Base-by-base conservation (phyloP, 2,329 filamentous ascomycete genomes). In the Exophiala lecanii-corni region DNA sequence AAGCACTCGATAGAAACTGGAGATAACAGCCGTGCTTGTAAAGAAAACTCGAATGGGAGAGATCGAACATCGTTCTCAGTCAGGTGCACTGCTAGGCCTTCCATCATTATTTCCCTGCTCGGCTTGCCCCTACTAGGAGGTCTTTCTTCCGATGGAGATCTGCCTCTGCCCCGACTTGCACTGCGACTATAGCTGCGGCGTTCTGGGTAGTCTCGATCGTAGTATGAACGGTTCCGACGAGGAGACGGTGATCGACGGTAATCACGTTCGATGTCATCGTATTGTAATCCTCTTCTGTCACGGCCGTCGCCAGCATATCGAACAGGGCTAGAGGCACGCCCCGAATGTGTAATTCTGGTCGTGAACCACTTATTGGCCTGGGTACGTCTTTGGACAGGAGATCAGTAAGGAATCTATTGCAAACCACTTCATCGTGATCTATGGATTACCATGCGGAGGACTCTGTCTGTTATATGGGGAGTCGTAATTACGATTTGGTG, bases 91-190 rank as follows among this genome's bases (percentile, higher is more conserved):
- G 68, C 69, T 40, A 73, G 56, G 36, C 69, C 70, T 53, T 73
- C 70, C 64, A 74, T 65, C 59, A 73, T 73, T 13, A 73, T 60
- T 55, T 73, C 71, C 53, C 64, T 64, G 50, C 68, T 73, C 41
- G 72, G 68, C 33, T 62, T 62, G 18, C 64, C 67, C 28, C 64
- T 56, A 44, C 61, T 61, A 26, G 62, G 63, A 39, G 62, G 56
- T 48, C 64, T 62, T n/a, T 61, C 62, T 33, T 56, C 59, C 37
- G 61, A 61, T 33, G 62, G 60, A 25, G 63, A 56, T 5, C 51
- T 41, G 36, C 50, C 55, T 30, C 55, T 53, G 38, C 56, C 55
- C 25, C 55, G 52, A 50, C 59, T 69, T 28, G 52, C 52, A 36
- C 57, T 62, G 9, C 49, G 52, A 42, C 52, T 56, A 31, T 54